Evolutionary conservation across 192 early-diverging fungal genomes (phyloP).

Genomic region (Rhizophlyctis rosea): DNA sequence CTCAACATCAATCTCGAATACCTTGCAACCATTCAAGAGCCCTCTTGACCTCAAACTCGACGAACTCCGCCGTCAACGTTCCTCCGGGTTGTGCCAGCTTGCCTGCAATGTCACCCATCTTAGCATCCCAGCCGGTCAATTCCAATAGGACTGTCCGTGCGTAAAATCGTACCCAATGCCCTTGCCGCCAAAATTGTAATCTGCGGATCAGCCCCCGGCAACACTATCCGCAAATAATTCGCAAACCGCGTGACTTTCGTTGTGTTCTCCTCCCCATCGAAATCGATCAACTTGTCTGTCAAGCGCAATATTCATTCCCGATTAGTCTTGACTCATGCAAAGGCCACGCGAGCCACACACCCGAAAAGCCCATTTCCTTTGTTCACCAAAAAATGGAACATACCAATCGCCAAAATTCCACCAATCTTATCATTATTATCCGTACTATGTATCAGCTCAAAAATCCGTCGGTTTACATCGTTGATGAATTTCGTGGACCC

Average conservation of each 20-base stretch:
- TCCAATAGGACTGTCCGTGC: background rate
- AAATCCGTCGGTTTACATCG: constrained; percentile 77
- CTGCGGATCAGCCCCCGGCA: constrained; percentile 69
- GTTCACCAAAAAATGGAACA: no score
- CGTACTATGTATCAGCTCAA: constrained; percentile 71
- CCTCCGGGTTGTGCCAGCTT: constrained; percentile 59
- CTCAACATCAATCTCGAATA: constrained; percentile 17
- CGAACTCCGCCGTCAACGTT: constrained; percentile 75
- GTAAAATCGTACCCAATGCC: constrained; percentile 55
- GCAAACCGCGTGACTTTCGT: constrained; percentile 73
- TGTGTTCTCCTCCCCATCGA: constrained; percentile 76
- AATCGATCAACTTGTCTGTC: constrained; percentile 78
- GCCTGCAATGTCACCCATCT: constrained; percentile 29
- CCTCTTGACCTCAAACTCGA: constrained; percentile 79
- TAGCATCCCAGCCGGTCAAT: background rate
- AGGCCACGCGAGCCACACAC: no score
- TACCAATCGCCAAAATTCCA: constrained; percentile 79
- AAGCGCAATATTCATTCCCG: no score
- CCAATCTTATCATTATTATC: constrained; percentile 78
- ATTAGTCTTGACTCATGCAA: no score
- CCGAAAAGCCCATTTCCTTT: no score
- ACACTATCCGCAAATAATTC: constrained; percentile 74
- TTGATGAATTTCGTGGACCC: constrained; percentile 69
- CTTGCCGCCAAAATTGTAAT: constrained; percentile 71
- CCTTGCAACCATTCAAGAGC: constrained; percentile 84